phyloP scores from a whole-genome alignment of 768 basidiomycete species.

The Tephrocybe sp. region DNA sequence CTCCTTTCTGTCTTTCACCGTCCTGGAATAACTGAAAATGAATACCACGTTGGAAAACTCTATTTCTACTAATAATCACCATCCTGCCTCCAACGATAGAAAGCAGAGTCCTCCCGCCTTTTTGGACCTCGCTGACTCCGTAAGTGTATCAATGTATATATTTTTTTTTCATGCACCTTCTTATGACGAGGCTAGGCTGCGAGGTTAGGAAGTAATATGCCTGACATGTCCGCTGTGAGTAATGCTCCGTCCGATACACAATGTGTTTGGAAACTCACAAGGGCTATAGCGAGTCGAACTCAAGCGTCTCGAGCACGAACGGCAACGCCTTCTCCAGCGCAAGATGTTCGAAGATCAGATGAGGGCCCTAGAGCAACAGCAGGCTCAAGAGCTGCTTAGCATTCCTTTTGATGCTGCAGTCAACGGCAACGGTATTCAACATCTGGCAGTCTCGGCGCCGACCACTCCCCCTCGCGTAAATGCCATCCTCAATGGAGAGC shows the following conservation, averaged over 20 bases:
- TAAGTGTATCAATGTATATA: conserved; percentile 43
- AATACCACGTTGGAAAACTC: conserved; percentile 66
- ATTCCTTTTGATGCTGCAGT: conserved; percentile 60
- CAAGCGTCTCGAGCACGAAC: conserved; percentile 90
- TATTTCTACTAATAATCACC: conserved; percentile 74
- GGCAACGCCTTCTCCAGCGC: conserved; percentile 82
- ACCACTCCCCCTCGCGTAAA: conserved; percentile 85
- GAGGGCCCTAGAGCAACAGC: conserved; percentile 88
- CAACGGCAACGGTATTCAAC: conserved; percentile 53
- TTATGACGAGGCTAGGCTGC: conserved; percentile 52
- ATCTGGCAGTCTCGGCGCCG: conserved; percentile 84
- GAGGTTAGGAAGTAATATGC: conserved; percentile 80
- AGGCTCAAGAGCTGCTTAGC: conserved; percentile 79
- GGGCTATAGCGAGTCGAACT: conserved; percentile 77
- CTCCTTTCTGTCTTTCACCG: conserved; percentile 54
- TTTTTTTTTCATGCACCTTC: conserved; percentile 16
- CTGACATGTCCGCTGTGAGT: conserved; percentile 84
- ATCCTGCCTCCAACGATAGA: conserved; percentile 60
- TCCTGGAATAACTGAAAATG: conserved; percentile 65
- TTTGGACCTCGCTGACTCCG: conserved; percentile 91
- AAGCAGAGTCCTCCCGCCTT: conserved; percentile 91
- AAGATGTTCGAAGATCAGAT: conserved; percentile 96
- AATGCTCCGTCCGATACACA: conserved; percentile 5
- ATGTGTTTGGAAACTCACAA: conserved; percentile 6
- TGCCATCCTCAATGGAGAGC: conserved; percentile 63